Conservation (phyloP, 768 basidiomycete species). For the Suillus fuscotomentosus region DNA sequence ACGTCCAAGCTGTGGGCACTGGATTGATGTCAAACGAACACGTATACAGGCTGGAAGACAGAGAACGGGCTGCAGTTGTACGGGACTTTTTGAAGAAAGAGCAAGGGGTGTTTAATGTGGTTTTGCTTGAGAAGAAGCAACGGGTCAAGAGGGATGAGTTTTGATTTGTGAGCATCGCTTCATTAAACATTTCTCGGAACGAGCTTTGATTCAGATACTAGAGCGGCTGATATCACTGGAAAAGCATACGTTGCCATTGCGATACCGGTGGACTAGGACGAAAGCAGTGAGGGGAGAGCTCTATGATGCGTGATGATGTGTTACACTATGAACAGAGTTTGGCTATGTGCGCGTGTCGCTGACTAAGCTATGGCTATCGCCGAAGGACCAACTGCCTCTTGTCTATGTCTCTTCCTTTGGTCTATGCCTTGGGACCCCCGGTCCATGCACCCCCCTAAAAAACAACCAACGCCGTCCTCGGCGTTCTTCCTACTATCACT, state of each 20-base stretch:
- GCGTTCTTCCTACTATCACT: too few species aligned
- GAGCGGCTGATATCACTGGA: not conserved
- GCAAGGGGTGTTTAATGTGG: not conserved
- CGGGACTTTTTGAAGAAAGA: not conserved
- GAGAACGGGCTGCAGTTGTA: not conserved
- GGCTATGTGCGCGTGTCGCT: too few species aligned
- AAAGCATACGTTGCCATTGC: not conserved
- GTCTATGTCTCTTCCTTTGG: too few species aligned
- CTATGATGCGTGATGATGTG: too few species aligned
- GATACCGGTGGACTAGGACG: too few species aligned
- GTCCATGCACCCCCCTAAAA: too few species aligned
- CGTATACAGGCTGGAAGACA: not conserved
- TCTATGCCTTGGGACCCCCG: too few species aligned
- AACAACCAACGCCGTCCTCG: too few species aligned
- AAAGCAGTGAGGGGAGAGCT: too few species aligned
- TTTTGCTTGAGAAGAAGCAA: not conserved
- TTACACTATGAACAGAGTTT: too few species aligned
- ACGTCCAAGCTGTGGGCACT: not conserved
- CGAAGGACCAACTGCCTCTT: too few species aligned
- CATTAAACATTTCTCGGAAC: not conserved
- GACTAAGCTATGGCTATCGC: too few species aligned
- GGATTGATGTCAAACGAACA: slow-evolving; percentile 5
- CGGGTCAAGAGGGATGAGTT: slow-evolving; percentile 1
- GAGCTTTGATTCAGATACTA: not conserved
- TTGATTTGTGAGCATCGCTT: not conserved